A percentile compares a stretch with the other conserved stretches of the same genome.
These are phyloP conservation scores for Coleophoma crateriformis DNA, from an alignment of 2,329 filamentous ascomycete genomes.

Conservation along the genomic window DNA sequence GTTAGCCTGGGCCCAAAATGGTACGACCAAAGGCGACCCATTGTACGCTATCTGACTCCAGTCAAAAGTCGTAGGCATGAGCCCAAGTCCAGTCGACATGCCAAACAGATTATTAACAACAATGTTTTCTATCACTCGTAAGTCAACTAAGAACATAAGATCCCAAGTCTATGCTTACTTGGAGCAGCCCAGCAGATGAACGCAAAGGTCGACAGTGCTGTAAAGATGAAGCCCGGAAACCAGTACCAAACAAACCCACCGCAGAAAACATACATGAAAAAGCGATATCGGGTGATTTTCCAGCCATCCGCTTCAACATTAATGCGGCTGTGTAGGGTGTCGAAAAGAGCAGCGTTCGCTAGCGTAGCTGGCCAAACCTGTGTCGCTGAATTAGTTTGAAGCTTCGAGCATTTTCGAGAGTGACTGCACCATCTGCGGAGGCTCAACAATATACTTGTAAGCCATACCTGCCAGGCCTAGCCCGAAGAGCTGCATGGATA, in stretches of 20 bases:
- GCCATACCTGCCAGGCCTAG: not conserved
- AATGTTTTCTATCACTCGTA: constrained; percentile 32
- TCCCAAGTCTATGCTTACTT: not conserved
- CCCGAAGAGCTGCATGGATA: not conserved
- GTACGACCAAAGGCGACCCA: constrained; percentile 52
- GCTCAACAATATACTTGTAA: constrained; percentile 1
- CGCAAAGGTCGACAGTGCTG: constrained; percentile 40
- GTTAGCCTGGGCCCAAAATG: constrained; percentile 70
- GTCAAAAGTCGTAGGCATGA: constrained; percentile 69
- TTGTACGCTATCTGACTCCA: constrained; percentile 57
- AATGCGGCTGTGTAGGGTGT: constrained; percentile 51
- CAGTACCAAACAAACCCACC: constrained; percentile 40
- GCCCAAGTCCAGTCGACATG: constrained; percentile 57
- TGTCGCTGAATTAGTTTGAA: constrained; percentile 36
- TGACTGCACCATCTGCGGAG: constrained; percentile 1
- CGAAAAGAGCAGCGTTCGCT: constrained; percentile 12
- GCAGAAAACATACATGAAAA: constrained; percentile 1
- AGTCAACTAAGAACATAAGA: constrained; percentile 12
- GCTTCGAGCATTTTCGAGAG: not conserved
- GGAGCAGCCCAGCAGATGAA: constrained; percentile 3
- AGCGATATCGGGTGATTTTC: constrained; percentile 3
- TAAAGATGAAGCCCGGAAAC: constrained; percentile 61
- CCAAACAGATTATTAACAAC: constrained; percentile 69
- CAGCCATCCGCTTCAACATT: constrained; percentile 56
- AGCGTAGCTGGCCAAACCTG: constrained; percentile 15